These are phyloP conservation scores for Athelia psychrophila DNA, from an alignment of 1,284 basidiomycete species.

Conservation along the genomic window DNA sequence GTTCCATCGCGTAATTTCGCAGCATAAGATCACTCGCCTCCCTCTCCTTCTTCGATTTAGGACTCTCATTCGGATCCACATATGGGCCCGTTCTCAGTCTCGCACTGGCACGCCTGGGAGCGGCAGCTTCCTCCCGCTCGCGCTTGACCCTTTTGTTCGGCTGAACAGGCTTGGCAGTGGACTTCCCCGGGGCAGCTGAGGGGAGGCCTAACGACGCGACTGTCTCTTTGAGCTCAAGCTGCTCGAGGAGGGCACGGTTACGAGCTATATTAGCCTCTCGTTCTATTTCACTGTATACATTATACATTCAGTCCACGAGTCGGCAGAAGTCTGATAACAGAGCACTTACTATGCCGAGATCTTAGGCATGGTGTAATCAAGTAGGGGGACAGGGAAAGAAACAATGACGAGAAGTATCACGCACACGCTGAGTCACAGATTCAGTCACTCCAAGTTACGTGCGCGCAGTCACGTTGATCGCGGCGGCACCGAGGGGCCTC, in stretches of 20 bases:
- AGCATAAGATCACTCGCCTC: slow-evolving; percentile 41
- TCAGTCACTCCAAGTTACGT: too few species aligned
- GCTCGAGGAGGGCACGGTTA: slow-evolving; percentile 68
- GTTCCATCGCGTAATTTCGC: background rate
- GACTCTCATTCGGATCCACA: slow-evolving; percentile 60
- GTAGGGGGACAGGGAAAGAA: background rate
- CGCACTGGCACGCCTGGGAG: slow-evolving; percentile 61
- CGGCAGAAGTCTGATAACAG: background rate
- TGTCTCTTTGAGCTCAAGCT: slow-evolving; percentile 64
- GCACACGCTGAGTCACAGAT: too few species aligned
- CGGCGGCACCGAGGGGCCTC: too few species aligned
- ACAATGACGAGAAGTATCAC: too few species aligned
- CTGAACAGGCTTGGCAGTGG: slow-evolving; percentile 62
- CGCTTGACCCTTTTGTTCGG: slow-evolving; percentile 51
- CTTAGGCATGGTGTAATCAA: slow-evolving; percentile 29
- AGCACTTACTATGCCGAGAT: slow-evolving; percentile 49
- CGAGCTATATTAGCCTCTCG: slow-evolving; percentile 77
- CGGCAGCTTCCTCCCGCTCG: slow-evolving; percentile 35
- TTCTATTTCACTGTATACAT: slow-evolving; percentile 58
- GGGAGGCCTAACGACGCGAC: slow-evolving; percentile 46
- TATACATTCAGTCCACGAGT: too few species aligned
- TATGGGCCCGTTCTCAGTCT: slow-evolving; percentile 45
- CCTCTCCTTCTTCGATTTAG: slow-evolving; percentile 56
- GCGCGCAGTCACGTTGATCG: background rate
- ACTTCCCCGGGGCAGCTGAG: slow-evolving; percentile 32